These are phyloP conservation scores for Wallemia mellicola DNA, from an alignment of 1,284 basidiomycete genomes.

Conservation along the genomic window DNA sequence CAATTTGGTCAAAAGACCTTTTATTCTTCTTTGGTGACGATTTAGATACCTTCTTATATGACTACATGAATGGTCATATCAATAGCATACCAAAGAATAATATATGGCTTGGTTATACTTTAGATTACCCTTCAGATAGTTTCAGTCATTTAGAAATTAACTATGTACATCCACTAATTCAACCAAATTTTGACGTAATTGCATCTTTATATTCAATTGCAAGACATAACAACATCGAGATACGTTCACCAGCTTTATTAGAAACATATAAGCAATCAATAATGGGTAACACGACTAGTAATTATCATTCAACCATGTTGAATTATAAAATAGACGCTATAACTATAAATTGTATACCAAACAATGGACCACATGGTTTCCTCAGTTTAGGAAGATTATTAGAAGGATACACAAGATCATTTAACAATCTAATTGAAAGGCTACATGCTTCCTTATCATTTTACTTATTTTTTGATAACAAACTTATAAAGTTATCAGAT, in stretches of 20 bases:
- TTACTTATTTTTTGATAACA: slow-evolving; percentile 46
- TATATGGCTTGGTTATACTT: slow-evolving; percentile 77
- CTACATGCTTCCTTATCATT: slow-evolving; percentile 89
- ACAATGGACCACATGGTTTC: slow-evolving; percentile 77
- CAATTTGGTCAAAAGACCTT: slow-evolving; percentile 79
- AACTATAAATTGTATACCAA: slow-evolving; percentile 62
- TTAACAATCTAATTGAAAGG: slow-evolving; percentile 73
- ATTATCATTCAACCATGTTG: slow-evolving; percentile 1
- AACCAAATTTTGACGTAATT: slow-evolving; percentile 33
- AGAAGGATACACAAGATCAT: slow-evolving; percentile 58
- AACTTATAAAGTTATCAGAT: slow-evolving; percentile 59
- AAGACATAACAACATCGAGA: neutral
- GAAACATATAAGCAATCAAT: neutral
- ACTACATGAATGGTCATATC: neutral
- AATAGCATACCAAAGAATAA: slow-evolving; percentile 28
- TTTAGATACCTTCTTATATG: slow-evolving; percentile 18
- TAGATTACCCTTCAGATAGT: slow-evolving; percentile 90
- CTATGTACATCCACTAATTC: slow-evolving; percentile 73
- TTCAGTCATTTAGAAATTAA: slow-evolving; percentile 77
- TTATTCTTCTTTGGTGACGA: slow-evolving; percentile 65
- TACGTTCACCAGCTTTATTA: neutral
- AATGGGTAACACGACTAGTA: neutral
- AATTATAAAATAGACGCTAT: slow-evolving; percentile 84
- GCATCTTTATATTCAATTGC: neutral
- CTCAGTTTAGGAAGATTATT: slow-evolving; percentile 60